Conservation (phyloP, 2,329 filamentous ascomycete genomes). For the Ceratocystis colombiana region DNA sequence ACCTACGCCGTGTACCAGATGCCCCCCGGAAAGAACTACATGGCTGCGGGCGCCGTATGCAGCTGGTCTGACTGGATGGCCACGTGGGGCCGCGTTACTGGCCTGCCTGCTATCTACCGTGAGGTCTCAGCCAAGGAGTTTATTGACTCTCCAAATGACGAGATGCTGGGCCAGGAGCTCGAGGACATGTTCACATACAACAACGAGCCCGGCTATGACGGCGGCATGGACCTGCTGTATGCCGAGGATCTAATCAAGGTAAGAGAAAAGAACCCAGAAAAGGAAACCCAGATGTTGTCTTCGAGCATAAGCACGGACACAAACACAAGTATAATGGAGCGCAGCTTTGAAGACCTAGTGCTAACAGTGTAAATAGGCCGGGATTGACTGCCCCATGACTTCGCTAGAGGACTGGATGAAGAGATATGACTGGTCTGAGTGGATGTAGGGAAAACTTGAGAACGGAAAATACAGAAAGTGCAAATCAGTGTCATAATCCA, state of each 20-base stretch:
- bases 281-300: background rate
- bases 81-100: constrained; percentile 36
- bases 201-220: constrained; percentile 42
- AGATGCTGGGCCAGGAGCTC: constrained; percentile 36
- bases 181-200: constrained; percentile 41
- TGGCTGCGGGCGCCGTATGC: constrained; percentile 39
- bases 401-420: constrained; percentile 33
- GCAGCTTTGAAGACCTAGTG: background rate
- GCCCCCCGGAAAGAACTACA: constrained; percentile 41
- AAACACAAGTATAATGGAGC: background rate
- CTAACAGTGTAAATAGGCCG: constrained; percentile 31
- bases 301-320: too few relatives aligned
- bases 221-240: constrained; percentile 37
- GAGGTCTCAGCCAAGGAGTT: constrained; percentile 37
- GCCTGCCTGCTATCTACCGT: constrained; percentile 33
- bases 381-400: constrained; percentile 39
- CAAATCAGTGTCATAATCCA: background rate
- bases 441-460: background rate
- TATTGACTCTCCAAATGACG: constrained; percentile 29
- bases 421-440: constrained; percentile 33
- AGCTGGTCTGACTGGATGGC: constrained; percentile 40
- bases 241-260: constrained; percentile 39
- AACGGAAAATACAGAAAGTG: background rate
- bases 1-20: constrained; percentile 42
- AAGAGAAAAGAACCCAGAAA: constrained; percentile 24